A percentile compares a stretch with the other conserved stretches of the same genome.
Evolutionary conservation across 495 filamentous ascomycete genomes (phyloP).

Genomic region (Penicillium roqueforti): DNA sequence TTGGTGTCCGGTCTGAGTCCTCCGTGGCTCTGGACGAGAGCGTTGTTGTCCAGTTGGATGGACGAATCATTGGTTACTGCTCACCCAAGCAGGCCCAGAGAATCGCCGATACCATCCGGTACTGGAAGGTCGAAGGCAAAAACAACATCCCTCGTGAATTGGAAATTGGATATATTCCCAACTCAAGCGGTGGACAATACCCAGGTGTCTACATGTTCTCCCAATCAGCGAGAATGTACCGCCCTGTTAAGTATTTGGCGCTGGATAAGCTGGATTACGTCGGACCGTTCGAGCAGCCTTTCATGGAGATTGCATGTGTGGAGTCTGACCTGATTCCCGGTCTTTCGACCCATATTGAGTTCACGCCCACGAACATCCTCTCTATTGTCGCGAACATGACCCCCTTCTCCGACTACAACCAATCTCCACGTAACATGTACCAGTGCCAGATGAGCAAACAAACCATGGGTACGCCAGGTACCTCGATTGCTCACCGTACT

Average conservation of each 20-base stretch:
- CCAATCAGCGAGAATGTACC: conserved; percentile 75
- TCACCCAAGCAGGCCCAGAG: conserved; percentile 71
- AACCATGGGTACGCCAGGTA: conserved; percentile 94
- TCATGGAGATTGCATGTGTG: conserved; percentile 93
- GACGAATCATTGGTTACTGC: conserved; percentile 85
- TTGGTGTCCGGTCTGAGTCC: conserved; percentile 69
- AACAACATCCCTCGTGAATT: conserved; percentile 78
- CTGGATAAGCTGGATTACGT: conserved; percentile 80
- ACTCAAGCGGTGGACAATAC: conserved; percentile 83
- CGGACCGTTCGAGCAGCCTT: conserved; percentile 92
- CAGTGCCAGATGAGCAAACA: conserved; percentile 99
- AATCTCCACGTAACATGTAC: conserved; percentile 99
- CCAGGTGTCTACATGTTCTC: conserved; percentile 94
- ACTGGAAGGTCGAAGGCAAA: conserved; percentile 93
- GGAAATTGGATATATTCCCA: conserved; percentile 88
- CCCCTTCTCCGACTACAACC: conserved; percentile 98
- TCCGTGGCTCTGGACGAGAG: conserved; percentile 73
- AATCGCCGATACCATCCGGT: conserved; percentile 77
- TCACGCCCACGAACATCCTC: conserved; percentile 91
- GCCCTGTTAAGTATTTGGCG: conserved; percentile 88
- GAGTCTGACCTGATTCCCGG: conserved; percentile 79
- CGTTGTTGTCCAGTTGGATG: conserved; percentile 85
- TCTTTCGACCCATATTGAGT: conserved; percentile 89
- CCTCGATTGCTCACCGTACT: conserved; percentile 77
- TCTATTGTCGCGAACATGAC: conserved; percentile 99